phyloP scores from a whole-genome alignment of 768 basidiomycete genomes.

The Rhodotorula paludigena region DNA sequence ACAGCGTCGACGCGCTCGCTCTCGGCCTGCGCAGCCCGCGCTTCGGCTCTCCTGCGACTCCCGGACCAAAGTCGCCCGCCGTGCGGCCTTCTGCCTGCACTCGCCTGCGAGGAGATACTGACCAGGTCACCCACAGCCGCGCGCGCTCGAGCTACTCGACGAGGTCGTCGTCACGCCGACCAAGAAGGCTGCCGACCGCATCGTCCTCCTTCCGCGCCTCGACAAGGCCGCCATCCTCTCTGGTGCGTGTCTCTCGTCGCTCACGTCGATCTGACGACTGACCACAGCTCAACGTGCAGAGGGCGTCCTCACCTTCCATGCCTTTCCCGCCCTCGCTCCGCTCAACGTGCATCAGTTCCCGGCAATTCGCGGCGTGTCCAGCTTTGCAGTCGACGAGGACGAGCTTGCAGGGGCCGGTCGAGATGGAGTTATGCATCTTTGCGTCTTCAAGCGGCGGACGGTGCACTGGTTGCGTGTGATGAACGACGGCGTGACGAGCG shows the following conservation, averaged over 20 bases:
- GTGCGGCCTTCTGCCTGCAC: too few relatives aligned
- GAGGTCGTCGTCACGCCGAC: slow-evolving; percentile 61
- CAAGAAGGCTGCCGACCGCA: slow-evolving; percentile 69
- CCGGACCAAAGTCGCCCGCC: not conserved
- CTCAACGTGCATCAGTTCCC: slow-evolving; percentile 60
- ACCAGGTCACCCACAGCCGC: not conserved
- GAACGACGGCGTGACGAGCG: slow-evolving; percentile 20
- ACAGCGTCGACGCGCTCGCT: not conserved
- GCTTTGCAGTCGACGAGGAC: slow-evolving; percentile 73
- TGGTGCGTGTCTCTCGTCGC: slow-evolving; percentile 51
- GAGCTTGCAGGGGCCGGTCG: slow-evolving; percentile 31
- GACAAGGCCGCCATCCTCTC: slow-evolving; percentile 69
- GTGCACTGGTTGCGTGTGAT: slow-evolving; percentile 47
- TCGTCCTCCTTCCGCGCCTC: slow-evolving; percentile 71
- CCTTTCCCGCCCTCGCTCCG: slow-evolving; percentile 72
- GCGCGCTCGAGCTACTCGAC: slow-evolving; percentile 54
- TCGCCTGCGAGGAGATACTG: too few relatives aligned
- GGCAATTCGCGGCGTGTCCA: slow-evolving; percentile 71
- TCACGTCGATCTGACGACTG: slow-evolving; percentile 52
- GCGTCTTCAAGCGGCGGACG: slow-evolving; percentile 46
- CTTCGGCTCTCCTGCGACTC: not conserved
- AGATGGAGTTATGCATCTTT: slow-evolving; percentile 44
- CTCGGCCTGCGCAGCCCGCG: slow-evolving; percentile 29
- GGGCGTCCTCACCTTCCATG: slow-evolving; percentile 65
- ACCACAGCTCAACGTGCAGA: slow-evolving; percentile 40